Conservation (phyloP, 2,329 filamentous ascomycete species). For the Aspergillus sp. region DNA sequence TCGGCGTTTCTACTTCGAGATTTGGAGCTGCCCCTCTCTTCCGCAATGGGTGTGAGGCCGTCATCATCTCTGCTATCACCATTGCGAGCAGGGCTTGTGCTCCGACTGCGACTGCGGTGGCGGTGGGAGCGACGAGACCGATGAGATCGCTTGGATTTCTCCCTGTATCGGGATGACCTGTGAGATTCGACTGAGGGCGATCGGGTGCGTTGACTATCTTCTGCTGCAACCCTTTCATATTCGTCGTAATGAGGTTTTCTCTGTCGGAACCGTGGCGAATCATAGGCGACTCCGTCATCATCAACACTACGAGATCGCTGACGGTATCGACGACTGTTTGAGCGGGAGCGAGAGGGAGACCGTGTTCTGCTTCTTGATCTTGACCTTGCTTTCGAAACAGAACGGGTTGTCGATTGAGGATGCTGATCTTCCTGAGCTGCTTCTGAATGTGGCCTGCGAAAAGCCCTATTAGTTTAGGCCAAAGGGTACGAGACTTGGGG, state of each 20-base stretch:
- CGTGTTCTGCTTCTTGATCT: constrained; percentile 31
- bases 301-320: constrained; percentile 49
- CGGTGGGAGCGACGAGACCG: constrained; percentile 45
- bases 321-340: constrained; percentile 51
- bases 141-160: constrained; percentile 53
- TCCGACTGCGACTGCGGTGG: constrained; percentile 25
- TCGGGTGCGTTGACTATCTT: constrained; percentile 56
- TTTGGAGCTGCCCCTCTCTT: constrained; percentile 20
- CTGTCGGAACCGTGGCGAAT: constrained; percentile 25
- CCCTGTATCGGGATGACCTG: constrained; percentile 61
- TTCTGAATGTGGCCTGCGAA: constrained; percentile 22
- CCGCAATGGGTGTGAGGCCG: constrained; percentile 28
- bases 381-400: constrained; percentile 28
- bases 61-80: constrained; percentile 41
- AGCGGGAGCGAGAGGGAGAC: constrained; percentile 44
- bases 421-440: constrained; percentile 38
- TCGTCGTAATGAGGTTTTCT: constrained; percentile 37
- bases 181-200: constrained; percentile 64
- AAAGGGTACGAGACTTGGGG: background rate
- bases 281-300: constrained; percentile 36
- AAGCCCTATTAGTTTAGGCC: constrained; percentile 8
- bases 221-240: constrained; percentile 33
- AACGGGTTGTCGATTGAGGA: constrained; percentile 28
- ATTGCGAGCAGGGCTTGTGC: constrained; percentile 19
- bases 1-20: constrained; percentile 23